phyloP scores from a whole-genome alignment of 148 eudicot genomes.

The Arctostaphylos glauca region DNA sequence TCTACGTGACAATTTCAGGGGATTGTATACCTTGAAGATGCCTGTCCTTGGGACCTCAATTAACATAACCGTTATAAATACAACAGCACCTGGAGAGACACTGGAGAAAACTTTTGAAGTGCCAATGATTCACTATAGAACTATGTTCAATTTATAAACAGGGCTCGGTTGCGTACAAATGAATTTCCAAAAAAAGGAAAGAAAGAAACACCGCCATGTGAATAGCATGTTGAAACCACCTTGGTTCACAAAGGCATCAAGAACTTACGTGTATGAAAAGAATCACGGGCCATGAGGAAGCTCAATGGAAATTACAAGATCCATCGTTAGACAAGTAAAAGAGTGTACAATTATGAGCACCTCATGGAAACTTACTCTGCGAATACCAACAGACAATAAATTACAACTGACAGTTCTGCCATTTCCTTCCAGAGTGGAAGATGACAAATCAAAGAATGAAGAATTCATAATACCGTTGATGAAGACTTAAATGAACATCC shows the following conservation, averaged over 20 bases:
- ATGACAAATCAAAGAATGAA: not conserved
- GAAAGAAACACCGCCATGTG: not conserved
- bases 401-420: not conserved
- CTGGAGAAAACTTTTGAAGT: too few species aligned
- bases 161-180: not conserved
- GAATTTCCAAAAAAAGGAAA: not conserved
- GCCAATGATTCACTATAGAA: not conserved
- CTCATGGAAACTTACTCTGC: not conserved
- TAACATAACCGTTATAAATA: not conserved
- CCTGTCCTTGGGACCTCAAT: not conserved
- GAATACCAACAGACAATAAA: not conserved
- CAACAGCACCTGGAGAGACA: not conserved
- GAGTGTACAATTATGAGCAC: not conserved
- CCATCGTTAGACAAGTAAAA: not conserved
- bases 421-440: not conserved
- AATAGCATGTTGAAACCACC: not conserved
- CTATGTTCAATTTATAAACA: not conserved
- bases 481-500: too few species aligned
- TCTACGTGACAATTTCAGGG: too few species aligned
- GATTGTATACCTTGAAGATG: too few species aligned
- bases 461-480: not conserved
- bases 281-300: not conserved
- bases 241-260: not conserved
- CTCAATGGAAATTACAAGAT: not conserved
- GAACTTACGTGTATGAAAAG: not conserved